A percentile compares a stretch with the other conserved stretches of the same genome.
phyloP scores from a whole-genome alignment of 805 yeast genomes.

The Candida corydali region DNA sequence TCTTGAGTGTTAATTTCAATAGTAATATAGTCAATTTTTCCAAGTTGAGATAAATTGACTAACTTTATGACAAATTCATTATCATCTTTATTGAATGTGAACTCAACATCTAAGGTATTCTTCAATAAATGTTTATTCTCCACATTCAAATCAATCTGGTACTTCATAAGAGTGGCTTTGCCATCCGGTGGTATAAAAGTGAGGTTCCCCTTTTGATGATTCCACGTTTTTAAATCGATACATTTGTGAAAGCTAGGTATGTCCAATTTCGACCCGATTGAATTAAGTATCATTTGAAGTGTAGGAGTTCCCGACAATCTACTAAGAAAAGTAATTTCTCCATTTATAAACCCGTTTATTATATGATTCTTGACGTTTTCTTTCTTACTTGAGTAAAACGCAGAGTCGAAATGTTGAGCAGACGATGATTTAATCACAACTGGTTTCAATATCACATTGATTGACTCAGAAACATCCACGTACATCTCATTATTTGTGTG shows the following conservation, averaged over 20 bases:
- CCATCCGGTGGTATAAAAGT: slow-evolving; percentile 91
- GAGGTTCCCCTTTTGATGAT: slow-evolving; percentile 40
- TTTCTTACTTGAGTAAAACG: slow-evolving; percentile 21
- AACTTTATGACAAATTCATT: slow-evolving; percentile 64
- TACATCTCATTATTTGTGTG: slow-evolving; percentile 81
- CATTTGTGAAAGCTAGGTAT: slow-evolving; percentile 73
- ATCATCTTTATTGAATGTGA: slow-evolving; percentile 24
- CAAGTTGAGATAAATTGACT: slow-evolving; percentile 24
- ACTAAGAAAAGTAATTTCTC: slow-evolving; percentile 59
- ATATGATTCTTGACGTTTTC: slow-evolving; percentile 27
- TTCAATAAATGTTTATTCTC: slow-evolving; percentile 39
- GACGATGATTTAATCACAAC: slow-evolving; percentile 12
- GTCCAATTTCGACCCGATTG: slow-evolving; percentile 41
- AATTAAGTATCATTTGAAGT: slow-evolving; percentile 52
- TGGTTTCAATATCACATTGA: slow-evolving; percentile 51
- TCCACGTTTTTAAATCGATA: slow-evolving; percentile 55
- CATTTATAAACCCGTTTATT: slow-evolving; percentile 53
- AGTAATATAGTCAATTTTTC: slow-evolving; percentile 28
- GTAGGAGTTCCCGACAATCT: slow-evolving; percentile 77
- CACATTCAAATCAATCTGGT: slow-evolving; percentile 50
- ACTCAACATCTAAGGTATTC: slow-evolving; percentile 45
- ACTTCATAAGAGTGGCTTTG: slow-evolving; percentile 54
- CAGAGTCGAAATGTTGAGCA: slow-evolving; percentile 25
- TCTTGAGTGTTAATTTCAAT: slow-evolving; percentile 22
- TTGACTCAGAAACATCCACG: slow-evolving; percentile 71